Base-by-base conservation (phyloP, 164 flowering plant species). In the Kalanchoe fedtschenkoi region DNA sequence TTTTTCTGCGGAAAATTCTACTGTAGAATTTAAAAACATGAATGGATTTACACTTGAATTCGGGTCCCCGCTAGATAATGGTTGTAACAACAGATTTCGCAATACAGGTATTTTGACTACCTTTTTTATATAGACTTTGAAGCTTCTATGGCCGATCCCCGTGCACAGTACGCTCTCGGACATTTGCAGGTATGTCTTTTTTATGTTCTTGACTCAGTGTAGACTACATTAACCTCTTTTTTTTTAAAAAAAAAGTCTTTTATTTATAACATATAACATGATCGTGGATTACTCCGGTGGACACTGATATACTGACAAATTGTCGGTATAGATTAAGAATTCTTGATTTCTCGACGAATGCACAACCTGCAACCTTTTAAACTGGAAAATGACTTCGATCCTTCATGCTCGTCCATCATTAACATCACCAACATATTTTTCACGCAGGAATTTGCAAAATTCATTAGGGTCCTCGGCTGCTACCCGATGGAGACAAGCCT, bases 61-160 rank as follows among this genome's bases (percentile, higher is more conserved):
- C 28, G 9, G 19, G 2, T 7, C 24, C 9, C 11, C 13, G 55
- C 14, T 21, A 21, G 55, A 47, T 47, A 8, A 9, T 37, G 17
- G 13, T 51, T n/a, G n/a, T n/a, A n/a, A n/a, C n/a, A n/a, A n/a
- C n/a, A n/a, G n/a, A n/a, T n/a, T n/a, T n/a, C n/a, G n/a, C n/a
- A 26, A 51, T 24, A 11, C 86, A 93, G 97, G 76, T 87, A 88
- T 71, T 93, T 93, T 61, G 97, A 93, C 70, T 90, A 90, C 76
- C 88, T 93, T 46, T 93, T 93, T 66, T 93, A 83, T 65, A 76
- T 90, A 19, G 97, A 93, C 68, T 88, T 93, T 70, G 96, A 93
- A 81, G 99, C 99, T 51, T 93, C 99, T 10, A 90, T 93, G 96
- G 97, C 92, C 8, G 97, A 90, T 13, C 77, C 79, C 34, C 87